phyloP scores from a whole-genome alignment of 192 early-diverging fungal genomes.

The Coemansia sp. region DNA sequence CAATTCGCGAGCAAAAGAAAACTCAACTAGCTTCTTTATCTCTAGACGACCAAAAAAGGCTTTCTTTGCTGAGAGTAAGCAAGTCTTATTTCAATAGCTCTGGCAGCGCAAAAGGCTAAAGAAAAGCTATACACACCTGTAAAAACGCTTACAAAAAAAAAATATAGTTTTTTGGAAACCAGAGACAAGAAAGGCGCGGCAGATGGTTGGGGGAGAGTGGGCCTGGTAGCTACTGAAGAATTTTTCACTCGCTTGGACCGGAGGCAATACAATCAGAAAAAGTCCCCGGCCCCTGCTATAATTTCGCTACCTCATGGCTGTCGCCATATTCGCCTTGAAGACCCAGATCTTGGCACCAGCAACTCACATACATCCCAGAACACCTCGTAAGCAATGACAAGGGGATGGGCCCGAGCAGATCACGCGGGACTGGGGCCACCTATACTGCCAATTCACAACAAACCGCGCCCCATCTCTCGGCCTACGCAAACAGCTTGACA shows the following conservation, averaged over 20 bases:
- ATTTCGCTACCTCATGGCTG: neutral
- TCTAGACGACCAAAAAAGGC: neutral
- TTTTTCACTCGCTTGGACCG: neutral
- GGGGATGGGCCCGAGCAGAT: neutral
- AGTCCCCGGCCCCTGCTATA: neutral
- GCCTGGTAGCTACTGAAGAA: neutral
- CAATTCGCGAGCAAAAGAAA: neutral
- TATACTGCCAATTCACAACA: neutral
- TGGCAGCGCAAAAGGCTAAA: neutral
- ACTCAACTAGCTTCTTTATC: neutral
- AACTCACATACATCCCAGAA: neutral
- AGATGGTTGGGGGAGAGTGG: conserved; percentile 4
- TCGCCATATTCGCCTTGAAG: neutral
- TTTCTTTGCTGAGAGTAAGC: neutral
- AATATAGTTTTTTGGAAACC: conserved; percentile 8
- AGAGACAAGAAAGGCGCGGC: conserved; percentile 8
- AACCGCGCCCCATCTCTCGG: neutral
- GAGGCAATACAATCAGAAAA: neutral
- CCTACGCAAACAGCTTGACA: conserved; percentile 77
- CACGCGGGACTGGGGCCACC: conserved; percentile 4
- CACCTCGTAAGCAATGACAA: neutral
- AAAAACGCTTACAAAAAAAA: conserved; percentile 15
- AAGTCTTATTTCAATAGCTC: neutral
- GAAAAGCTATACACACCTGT: conserved; percentile 13
- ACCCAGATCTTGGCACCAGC: neutral